These are phyloP conservation scores for Heterobasidion occidentale DNA, from an alignment of 1,284 basidiomycete genomes.

Conservation along the genomic window DNA sequence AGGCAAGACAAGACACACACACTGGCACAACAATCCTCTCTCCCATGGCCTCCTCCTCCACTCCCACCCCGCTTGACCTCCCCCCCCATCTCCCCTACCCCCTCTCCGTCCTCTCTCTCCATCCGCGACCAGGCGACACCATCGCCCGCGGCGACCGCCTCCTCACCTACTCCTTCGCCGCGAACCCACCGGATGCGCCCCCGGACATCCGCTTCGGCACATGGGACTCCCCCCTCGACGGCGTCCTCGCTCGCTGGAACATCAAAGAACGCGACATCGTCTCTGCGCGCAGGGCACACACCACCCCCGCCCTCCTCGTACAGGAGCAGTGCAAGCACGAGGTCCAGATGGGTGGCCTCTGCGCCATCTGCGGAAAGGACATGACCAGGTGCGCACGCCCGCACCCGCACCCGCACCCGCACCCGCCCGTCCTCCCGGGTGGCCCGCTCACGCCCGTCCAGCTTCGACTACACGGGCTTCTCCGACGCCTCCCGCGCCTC, in stretches of 20 bases:
- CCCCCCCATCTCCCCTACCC: conserved; percentile 73
- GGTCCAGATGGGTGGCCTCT: conserved; percentile 87
- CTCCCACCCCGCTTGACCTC: conserved; percentile 53
- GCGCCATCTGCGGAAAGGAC: conserved; percentile 90
- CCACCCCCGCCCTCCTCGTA: conserved; percentile 55
- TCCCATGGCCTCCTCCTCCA: conserved; percentile 10
- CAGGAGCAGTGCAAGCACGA: conserved; percentile 90
- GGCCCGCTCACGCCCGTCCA: conserved; percentile 21
- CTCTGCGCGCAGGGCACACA: conserved; percentile 44
- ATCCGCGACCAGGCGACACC: conserved; percentile 33
- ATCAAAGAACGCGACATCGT: conserved; percentile 53
- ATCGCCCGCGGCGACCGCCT: conserved; percentile 68
- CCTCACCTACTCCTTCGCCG: conserved; percentile 71
- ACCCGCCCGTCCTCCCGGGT: conserved; percentile 10
- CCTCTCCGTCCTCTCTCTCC: conserved; percentile 64
- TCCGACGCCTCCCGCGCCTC: conserved; percentile 74
- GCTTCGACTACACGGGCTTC: conserved; percentile 81
- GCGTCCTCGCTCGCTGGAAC: conserved; percentile 60
- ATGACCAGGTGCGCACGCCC: conserved; percentile 69
- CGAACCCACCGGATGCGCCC: conserved; percentile 28
- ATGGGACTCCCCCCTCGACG: conserved; percentile 83
- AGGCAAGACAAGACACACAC: background rate
- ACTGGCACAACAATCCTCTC: background rate
- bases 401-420: conserved; percentile 18
- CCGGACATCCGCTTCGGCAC: conserved; percentile 74